Evolutionary conservation across 495 filamentous ascomycete genomes (phyloP).

Genomic region (Cudoniella acicularis): DNA sequence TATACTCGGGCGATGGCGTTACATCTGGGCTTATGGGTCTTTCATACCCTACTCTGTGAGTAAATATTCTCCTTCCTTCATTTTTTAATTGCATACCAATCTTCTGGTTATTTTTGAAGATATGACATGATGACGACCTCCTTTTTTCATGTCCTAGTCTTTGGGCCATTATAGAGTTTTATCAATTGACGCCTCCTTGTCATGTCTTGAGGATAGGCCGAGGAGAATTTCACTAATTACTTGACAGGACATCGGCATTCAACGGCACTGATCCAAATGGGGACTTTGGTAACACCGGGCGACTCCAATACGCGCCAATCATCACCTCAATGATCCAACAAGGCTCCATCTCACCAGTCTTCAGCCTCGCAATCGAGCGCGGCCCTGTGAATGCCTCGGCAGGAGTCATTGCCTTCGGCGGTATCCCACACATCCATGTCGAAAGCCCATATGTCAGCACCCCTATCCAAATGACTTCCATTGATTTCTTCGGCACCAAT

Average conservation of each 20-base stretch:
- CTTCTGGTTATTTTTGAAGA: no score
- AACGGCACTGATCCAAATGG: constrained; percentile 20
- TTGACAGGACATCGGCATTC: constrained; percentile 17
- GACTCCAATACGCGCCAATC: constrained; percentile 48
- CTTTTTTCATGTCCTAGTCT: no score
- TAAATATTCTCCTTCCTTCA: neutral
- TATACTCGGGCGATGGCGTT: constrained; percentile 44
- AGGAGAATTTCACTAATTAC: neutral
- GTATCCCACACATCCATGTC: constrained; percentile 32
- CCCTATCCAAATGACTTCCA: constrained; percentile 31
- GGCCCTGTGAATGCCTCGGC: constrained; percentile 11
- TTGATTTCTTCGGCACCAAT: constrained; percentile 33
- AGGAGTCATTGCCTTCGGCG: constrained; percentile 52
- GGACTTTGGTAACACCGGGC: constrained; percentile 18
- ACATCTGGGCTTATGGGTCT: constrained; percentile 59
- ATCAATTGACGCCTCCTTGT: no score
- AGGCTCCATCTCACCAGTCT: constrained; percentile 49
- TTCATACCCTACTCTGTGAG: constrained; percentile 44
- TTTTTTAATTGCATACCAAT: no score
- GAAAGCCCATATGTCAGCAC: constrained; percentile 29
- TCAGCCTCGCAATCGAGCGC: constrained; percentile 44
- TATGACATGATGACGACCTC: no score
- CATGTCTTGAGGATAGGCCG: neutral
- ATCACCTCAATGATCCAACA: constrained; percentile 54
- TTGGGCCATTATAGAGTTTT: no score